Evolutionary conservation across 2,329 filamentous ascomycete species (phyloP), one percentile per base, ranked within the genome.

Genomic region (Berkeleyomyces basicola): DNA sequence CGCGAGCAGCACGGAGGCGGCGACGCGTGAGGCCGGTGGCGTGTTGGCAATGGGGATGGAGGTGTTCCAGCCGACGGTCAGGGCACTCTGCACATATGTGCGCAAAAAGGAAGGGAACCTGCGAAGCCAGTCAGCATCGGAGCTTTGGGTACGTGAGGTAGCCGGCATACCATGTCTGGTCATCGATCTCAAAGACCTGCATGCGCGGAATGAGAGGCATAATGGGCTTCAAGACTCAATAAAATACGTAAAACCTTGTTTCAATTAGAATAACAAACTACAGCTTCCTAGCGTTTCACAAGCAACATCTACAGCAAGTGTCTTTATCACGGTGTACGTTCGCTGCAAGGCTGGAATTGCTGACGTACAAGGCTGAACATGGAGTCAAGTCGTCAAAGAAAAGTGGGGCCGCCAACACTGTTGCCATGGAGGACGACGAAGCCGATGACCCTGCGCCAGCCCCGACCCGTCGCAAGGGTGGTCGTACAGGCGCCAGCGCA

Each of bases 341-440:
- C 23, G 23, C 23, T 23, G 23, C 23, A 23, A 23, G 23, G 23
- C 23, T 23, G 23, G 23, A 23, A 23, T 23, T 23, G 23, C 23
- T 23, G 23, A 23, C 23, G 23, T 23, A 23, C 23, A 23, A 23
- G 23, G 23, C 23, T 23, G 23, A 23, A 23, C 23, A 23, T 23
- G 23, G 2, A 23, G 23, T 23, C 23, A 23, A 23, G 23, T 23
- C 23, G 23, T 23, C 23, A 23, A 23, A 23, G 23, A 23, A 23
- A 23, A 23, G 23, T 23, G 23, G 23, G 2, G 23, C 23, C 23
- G 23, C 23, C 47, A 74, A 73, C 7, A 72, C 74, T 6, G 74
- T 73, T 23, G 79, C 84, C 47, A 80, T 88, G 1, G 90, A 95
- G 67, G 86, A 86, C 61, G 84, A 90, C 59, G 87, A 87, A 39